Conservation (phyloP, 352 stramenopile genomes). For the Globisporangium parvum region DNA sequence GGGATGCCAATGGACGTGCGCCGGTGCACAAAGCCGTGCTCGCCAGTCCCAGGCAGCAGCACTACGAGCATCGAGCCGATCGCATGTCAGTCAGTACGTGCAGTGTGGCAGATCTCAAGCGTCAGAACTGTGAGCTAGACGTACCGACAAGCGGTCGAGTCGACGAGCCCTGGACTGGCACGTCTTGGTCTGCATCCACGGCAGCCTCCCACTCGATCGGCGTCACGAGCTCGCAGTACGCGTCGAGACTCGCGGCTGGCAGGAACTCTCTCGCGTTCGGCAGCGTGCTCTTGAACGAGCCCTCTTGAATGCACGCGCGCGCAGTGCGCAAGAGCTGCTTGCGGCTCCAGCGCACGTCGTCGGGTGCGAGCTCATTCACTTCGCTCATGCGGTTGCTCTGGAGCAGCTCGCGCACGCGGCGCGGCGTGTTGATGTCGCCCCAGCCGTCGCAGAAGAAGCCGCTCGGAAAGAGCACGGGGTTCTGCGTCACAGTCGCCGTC, state of each 20-base stretch:
- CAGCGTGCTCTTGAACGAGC: slow-evolving; percentile 54
- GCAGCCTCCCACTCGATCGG: slow-evolving; percentile 42
- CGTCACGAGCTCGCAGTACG: slow-evolving; percentile 66
- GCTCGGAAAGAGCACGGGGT: slow-evolving; percentile 63
- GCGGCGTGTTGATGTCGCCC: slow-evolving; percentile 62
- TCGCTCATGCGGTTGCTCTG: slow-evolving; percentile 61
- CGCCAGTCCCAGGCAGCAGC: slow-evolving; percentile 61
- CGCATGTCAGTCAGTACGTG: not conserved
- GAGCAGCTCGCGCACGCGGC: slow-evolving; percentile 44
- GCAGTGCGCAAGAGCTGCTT: slow-evolving; percentile 20
- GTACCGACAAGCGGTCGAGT: slow-evolving; percentile 26
- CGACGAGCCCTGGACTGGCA: slow-evolving; percentile 12
- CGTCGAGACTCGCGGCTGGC: slow-evolving; percentile 45
- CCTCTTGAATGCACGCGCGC: slow-evolving; percentile 41
- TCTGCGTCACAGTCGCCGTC: slow-evolving; percentile 68
- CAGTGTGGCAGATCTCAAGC: not conserved
- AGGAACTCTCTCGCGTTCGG: slow-evolving; percentile 49
- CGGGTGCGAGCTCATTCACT: slow-evolving; percentile 25
- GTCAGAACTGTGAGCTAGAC: not conserved
- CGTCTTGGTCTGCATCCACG: not conserved
- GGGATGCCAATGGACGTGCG: slow-evolving; percentile 56
- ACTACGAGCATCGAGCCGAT: slow-evolving; percentile 17
- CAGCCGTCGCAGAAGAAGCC: slow-evolving; percentile 81
- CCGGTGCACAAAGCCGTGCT: slow-evolving; percentile 74
- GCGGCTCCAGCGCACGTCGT: slow-evolving; percentile 28